Evolutionary conservation across 176 grass and related monocot genomes (phyloP), one percentile per base, ranked within the genome.

Genomic region (Phyllostachys edulis): DNA sequence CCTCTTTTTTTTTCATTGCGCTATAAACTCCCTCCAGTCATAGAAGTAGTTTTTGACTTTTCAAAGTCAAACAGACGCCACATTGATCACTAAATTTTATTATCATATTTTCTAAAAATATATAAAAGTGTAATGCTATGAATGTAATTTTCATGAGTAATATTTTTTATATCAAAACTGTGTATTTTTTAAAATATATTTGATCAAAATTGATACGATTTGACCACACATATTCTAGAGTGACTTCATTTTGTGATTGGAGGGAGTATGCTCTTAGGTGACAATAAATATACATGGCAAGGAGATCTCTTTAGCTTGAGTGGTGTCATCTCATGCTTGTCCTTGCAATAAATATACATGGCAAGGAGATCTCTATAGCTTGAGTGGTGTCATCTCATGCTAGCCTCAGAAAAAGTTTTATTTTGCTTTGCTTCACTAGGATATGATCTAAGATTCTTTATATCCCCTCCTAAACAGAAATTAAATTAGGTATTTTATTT

Each of bases 321-420:
- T 90, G 88, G 79, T 90, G 84, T 90, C 88, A 78, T 90, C 84
- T 90, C 84, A 90, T 90, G 88, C 76, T 82, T 78, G 84, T 79
- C 88, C 86, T 73, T 71, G 79, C 67, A 82, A 51, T 63, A 73
- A 27, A 71, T 16, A 45, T 20, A 63, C 40, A 49, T 59, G 46
- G 37, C 75, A 84, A 79, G 45, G 17, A 79, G 20, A 63, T 54
- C 60, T 79, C 74, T 82, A 81, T 86, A 78, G 71, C 26, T 56
- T 57, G 73, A 79, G 84, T 90, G 88, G 78, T 90, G 84, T 90
- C 88, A 78, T 90, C 79, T 90, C 84, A 44, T n/a, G 39, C 57
- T 60, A 26, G n/a, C 57, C n/a, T 24, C 56, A 50, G 37, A 82
- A 81, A 52, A 29, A 54, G 49, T 26, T 78, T 78, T 90, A 83